These are phyloP conservation scores for Cryphonectria nitschkei DNA, from an alignment of 2,329 filamentous ascomycete genomes.

Conservation along the genomic window DNA sequence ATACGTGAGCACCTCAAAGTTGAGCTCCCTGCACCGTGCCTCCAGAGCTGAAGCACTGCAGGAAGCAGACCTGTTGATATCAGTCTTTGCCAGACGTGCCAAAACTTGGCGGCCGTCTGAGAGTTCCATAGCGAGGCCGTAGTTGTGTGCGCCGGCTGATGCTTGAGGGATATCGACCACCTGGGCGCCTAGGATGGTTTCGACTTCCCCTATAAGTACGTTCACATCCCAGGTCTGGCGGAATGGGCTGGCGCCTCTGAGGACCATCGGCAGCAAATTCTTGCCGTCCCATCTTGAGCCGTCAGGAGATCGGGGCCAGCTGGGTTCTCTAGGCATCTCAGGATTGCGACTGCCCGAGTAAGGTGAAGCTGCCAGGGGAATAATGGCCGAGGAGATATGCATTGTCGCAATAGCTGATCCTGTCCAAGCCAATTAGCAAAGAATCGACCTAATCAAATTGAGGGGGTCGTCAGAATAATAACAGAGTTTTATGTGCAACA, in stretches of 20 bases:
- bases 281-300: not conserved
- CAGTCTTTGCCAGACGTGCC: not conserved
- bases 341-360: not conserved
- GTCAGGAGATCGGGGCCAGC: not conserved
- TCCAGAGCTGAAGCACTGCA: not conserved
- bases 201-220: not conserved
- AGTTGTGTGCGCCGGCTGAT: slow-evolving; percentile 7
- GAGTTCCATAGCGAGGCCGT: slow-evolving; percentile 1
- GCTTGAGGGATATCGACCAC: slow-evolving; percentile 3
- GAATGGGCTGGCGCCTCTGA: not conserved
- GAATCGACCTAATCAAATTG: not conserved
- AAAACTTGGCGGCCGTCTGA: not conserved
- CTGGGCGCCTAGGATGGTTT: not conserved
- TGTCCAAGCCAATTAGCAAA: not conserved
- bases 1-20: not conserved
- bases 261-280: not conserved
- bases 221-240: not conserved
- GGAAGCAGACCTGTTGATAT: not conserved
- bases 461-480: not conserved
- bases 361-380: no score
- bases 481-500: not conserved
- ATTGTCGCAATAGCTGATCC: not conserved
- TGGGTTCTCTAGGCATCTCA: not conserved
- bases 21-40: not conserved
- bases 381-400: not conserved